Evolutionary conservation across 2,329 filamentous ascomycete genomes (phyloP).

Genomic region (Teratosphaeria epicoccoides): DNA sequence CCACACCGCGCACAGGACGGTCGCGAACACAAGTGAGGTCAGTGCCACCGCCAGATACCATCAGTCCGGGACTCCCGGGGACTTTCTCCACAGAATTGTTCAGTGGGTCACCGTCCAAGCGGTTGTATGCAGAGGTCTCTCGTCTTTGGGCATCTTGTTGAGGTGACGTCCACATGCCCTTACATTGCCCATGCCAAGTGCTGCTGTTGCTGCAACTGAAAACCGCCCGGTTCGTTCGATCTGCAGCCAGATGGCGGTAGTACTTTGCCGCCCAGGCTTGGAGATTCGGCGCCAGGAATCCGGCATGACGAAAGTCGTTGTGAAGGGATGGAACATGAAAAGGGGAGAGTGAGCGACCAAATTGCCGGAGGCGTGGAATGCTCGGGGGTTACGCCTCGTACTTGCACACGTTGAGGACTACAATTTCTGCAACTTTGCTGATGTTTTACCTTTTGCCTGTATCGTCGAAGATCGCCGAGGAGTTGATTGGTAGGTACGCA

Average conservation of each 20-base stretch:
- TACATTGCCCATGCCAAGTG: not conserved
- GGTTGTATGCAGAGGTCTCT: slow-evolving; percentile 3
- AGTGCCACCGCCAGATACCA: slow-evolving; percentile 37
- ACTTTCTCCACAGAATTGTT: slow-evolving; percentile 32
- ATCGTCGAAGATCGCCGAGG: slow-evolving; percentile 75
- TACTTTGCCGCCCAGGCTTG: slow-evolving; percentile 1
- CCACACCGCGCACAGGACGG: slow-evolving; percentile 20
- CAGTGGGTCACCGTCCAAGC: slow-evolving; percentile 5
- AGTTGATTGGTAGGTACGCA: slow-evolving; percentile 77
- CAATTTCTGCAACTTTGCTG: slow-evolving; percentile 52
- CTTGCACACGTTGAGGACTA: not conserved
- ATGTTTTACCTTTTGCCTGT: slow-evolving; percentile 70
- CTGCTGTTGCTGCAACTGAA: not conserved
- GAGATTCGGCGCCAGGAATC: slow-evolving; percentile 3
- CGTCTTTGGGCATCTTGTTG: slow-evolving; percentile 2
- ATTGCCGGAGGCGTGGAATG: slow-evolving; percentile 7
- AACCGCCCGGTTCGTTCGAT: not conserved
- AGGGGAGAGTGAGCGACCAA: slow-evolving; percentile 3
- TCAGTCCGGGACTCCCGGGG: slow-evolving; percentile 41
- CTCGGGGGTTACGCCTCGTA: slow-evolving; percentile 1
- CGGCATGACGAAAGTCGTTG: slow-evolving; percentile 6
- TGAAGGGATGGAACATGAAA: slow-evolving; percentile 8
- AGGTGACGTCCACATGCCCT: slow-evolving; percentile 1
- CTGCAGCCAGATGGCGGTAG: slow-evolving; percentile 1
- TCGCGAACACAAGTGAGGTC: slow-evolving; percentile 25